These are phyloP conservation scores for Cytospora piceicola DNA, from an alignment of 2,329 filamentous ascomycete genomes.

Conservation along the genomic window DNA sequence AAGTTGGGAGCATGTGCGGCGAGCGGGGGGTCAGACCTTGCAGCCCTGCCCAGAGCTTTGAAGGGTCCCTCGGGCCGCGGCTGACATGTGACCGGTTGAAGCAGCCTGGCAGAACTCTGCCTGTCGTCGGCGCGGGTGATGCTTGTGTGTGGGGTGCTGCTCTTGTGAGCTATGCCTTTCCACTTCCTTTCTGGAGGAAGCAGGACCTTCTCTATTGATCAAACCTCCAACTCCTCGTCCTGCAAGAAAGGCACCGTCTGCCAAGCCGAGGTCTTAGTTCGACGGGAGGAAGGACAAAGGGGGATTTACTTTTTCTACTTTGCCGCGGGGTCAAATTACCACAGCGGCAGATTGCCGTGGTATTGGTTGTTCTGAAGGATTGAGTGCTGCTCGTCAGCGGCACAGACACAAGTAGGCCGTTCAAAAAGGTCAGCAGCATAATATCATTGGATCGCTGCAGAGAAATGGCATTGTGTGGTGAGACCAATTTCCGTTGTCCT, in stretches of 20 bases:
- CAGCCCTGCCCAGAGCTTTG: neutral
- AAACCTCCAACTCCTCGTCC: neutral
- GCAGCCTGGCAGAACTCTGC: neutral
- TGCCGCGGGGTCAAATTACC: neutral
- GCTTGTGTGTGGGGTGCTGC: too few species aligned
- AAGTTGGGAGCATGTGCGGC: neutral
- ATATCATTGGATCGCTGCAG: constrained; percentile 22
- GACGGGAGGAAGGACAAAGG: constrained; percentile 3
- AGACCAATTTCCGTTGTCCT: constrained; percentile 21
- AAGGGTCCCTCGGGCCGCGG: neutral
- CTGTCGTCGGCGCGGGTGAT: too few species aligned
- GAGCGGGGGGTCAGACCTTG: neutral
- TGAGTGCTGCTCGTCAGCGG: constrained; percentile 10
- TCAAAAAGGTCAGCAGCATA: constrained; percentile 18
- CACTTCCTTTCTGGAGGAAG: too few species aligned
- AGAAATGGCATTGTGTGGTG: constrained; percentile 7
- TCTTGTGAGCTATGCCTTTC: too few species aligned
- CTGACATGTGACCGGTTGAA: neutral
- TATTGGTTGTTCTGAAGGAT: constrained; percentile 18
- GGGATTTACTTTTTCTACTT: constrained; percentile 10
- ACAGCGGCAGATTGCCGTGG: neutral
- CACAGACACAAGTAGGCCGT: constrained; percentile 13
- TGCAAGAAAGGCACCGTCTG: neutral
- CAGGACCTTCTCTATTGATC: neutral
- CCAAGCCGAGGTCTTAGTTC: neutral